Evolutionary conservation across 352 stramenopile species (phyloP).

Genomic region (Phytopythium litorale): DNA sequence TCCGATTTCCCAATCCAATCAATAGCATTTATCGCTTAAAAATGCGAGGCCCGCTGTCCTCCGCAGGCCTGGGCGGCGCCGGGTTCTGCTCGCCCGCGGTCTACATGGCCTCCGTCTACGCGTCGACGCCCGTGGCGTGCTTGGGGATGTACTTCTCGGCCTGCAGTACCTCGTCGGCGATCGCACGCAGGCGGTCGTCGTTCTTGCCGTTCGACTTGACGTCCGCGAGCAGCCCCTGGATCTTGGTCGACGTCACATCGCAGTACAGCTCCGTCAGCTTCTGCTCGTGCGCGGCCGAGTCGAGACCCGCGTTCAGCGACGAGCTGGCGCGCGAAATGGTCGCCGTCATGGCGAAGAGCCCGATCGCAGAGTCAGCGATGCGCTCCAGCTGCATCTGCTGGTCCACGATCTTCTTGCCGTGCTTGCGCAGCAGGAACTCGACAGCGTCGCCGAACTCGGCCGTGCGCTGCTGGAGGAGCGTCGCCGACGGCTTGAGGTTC

Average conservation of each 20-base stretch:
- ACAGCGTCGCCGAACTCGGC: constrained; percentile 73
- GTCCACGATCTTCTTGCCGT: constrained; percentile 87
- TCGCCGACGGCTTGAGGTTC: constrained; percentile 47
- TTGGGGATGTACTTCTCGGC: constrained; percentile 75
- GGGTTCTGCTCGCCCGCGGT: not conserved
- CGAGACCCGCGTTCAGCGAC: constrained; percentile 48
- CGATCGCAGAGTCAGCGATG: constrained; percentile 81
- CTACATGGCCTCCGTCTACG: constrained; percentile 12
- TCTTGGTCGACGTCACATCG: constrained; percentile 65
- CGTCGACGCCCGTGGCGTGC: constrained; percentile 74
- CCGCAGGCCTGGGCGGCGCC: not conserved
- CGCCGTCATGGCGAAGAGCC: constrained; percentile 83
- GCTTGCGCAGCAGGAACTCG: constrained; percentile 74
- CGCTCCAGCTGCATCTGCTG: constrained; percentile 86
- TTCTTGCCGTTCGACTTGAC: constrained; percentile 60
- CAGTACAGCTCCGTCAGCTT: constrained; percentile 79
- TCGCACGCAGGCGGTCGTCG: constrained; percentile 66
- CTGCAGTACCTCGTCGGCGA: constrained; percentile 74
- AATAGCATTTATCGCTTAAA: constrained; percentile 1
- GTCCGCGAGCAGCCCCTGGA: constrained; percentile 50
- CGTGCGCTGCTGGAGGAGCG: constrained; percentile 67
- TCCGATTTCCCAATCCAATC: not conserved
- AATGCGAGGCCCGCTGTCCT: not conserved
- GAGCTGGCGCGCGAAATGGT: constrained; percentile 78
- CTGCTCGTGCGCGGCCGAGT: constrained; percentile 70